Base-by-base conservation (phyloP, 1,284 basidiomycete genomes). In the Ustilago bromivora region DNA sequence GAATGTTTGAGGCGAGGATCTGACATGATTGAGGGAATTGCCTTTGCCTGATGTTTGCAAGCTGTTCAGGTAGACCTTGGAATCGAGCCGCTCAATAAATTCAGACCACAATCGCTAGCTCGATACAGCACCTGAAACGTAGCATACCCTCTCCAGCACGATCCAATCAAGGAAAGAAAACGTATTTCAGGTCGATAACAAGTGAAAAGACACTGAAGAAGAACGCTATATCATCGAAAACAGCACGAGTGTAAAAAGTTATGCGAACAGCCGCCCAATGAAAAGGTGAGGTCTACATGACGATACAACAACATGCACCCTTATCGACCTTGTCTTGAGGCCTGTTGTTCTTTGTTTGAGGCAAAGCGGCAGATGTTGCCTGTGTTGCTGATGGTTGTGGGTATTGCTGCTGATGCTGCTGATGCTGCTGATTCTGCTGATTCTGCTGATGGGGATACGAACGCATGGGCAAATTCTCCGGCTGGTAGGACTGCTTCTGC, bases 271-370 rank as follows among this genome's bases (percentile, higher is more conserved):
- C n/a, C n/a, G 8, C 8, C 46, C 10, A 49, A 7, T 23, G 7
- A 7, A 28, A 31, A 49, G 13, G 8, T 7, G 10, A 49, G 23
- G 11, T 54, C 56, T 28, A 79, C 77, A 79, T 79, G 69, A 79
- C 62, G 43, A 59, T 59, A 52, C 77, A 79, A 52, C 77, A 79
- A 57, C 77, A 79, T 28, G 57, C 66, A 23, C 61, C 32, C 12
- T 66, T 65, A 1, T 72, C 70, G 38, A 73, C 61, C 4, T 41
- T 38, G 4, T 70, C 66, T 17, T 72, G 23, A 28, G 3, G 47
- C 38, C 15, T 47, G 17, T 23, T 36, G 6, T 4, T 23, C 12
- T 35, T 23, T 3, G 1, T 51, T 46, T 34, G 19, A 7, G 35
- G 6, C 19, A 51, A n/a, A 23, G 47, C 62, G 47, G 66, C 23